phyloP scores from a whole-genome alignment of 805 yeast species.

The Myxozyma sirexii region DNA sequence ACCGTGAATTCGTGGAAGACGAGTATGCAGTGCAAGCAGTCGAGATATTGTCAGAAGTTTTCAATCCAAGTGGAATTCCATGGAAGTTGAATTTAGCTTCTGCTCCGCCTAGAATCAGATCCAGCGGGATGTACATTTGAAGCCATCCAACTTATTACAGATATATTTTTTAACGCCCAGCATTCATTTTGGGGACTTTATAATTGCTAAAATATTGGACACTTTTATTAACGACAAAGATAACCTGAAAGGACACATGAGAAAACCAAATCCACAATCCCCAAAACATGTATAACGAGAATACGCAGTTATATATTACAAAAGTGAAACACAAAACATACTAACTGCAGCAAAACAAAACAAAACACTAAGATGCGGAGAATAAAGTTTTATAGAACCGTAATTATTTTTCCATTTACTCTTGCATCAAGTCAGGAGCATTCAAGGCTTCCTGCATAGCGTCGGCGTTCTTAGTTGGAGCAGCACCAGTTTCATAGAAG shows the following conservation, averaged over 20 bases:
- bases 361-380: no score
- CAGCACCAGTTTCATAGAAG: slow-evolving; percentile 93
- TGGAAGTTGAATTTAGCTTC: slow-evolving; percentile 14
- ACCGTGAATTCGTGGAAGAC: slow-evolving; percentile 29
- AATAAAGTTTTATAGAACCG: neutral
- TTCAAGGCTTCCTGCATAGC: slow-evolving; percentile 92
- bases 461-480: slow-evolving; percentile 94
- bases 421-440: slow-evolving; percentile 41
- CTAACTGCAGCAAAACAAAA: neutral
- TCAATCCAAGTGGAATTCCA: neutral
- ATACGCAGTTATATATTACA: slow-evolving; percentile 9
- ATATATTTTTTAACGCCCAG: no score
- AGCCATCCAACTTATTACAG: no score
- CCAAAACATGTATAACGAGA: slow-evolving; percentile 6
- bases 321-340: neutral
- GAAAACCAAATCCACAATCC: neutral
- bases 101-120: slow-evolving; percentile 12
- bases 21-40: slow-evolving; percentile 15
- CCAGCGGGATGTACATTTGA: slow-evolving; percentile 32
- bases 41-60: neutral
- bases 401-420: neutral
- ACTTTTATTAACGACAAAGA: neutral
- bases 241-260: neutral
- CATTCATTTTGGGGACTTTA: no score
- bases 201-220: no score